phyloP scores from a whole-genome alignment of 805 yeast species.

The Nakazawaea ishiwadae region DNA sequence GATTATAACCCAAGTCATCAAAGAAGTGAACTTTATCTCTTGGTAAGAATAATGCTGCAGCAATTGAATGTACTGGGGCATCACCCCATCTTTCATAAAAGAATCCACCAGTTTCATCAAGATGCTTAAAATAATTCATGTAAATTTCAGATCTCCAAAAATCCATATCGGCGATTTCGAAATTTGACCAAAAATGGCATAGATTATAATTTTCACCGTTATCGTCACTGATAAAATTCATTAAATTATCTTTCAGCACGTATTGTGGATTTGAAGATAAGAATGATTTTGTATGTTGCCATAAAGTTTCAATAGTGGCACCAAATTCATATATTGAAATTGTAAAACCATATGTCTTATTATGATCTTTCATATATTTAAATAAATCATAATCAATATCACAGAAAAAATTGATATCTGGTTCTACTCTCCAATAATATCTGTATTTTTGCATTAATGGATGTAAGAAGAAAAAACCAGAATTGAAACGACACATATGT shows the following conservation, averaged over 20 bases:
- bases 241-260: constrained; percentile 41
- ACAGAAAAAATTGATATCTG: constrained; percentile 57
- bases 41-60: constrained; percentile 56
- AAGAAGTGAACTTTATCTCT: constrained; percentile 61
- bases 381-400: constrained; percentile 63
- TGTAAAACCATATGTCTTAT: constrained; percentile 64
- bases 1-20: constrained; percentile 72
- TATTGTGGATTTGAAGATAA: constrained; percentile 36
- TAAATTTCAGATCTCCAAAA: constrained; percentile 59
- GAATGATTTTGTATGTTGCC: constrained; percentile 50
- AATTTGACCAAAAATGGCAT: constrained; percentile 84
- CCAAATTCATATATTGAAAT: constrained; percentile 59
- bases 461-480: constrained; percentile 56
- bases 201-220: constrained; percentile 60
- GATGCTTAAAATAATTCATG: constrained; percentile 51
- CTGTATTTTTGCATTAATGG: constrained; percentile 52
- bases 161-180: constrained; percentile 69
- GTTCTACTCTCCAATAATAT: constrained; percentile 78
- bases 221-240: constrained; percentile 62
- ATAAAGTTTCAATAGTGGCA: constrained; percentile 57
- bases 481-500: constrained; percentile 43
- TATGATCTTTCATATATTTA: constrained; percentile 46
- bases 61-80: constrained; percentile 86
- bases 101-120: constrained; percentile 72
- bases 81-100: constrained; percentile 93